These are phyloP conservation scores for Tetragonia tetragonoides DNA, from an alignment of 148 eudicot genomes.

Conservation along the genomic window DNA sequence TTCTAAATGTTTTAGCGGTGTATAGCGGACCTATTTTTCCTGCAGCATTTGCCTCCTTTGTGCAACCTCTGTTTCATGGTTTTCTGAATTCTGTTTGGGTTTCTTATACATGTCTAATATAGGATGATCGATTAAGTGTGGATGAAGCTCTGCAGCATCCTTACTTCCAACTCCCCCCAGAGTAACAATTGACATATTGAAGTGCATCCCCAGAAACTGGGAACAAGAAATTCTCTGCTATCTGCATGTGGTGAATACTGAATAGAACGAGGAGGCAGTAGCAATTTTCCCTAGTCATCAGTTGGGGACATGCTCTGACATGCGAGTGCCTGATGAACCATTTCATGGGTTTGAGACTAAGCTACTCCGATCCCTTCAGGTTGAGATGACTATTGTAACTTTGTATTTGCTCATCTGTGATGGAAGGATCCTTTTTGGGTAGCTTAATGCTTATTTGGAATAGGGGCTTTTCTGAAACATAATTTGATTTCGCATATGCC, in stretches of 20 bases:
- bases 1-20: background rate
- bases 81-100: background rate
- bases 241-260: constrained; percentile 2
- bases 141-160: constrained; percentile 91
- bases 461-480: too few species aligned
- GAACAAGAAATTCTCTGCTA: background rate
- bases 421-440: background rate
- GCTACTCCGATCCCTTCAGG: background rate
- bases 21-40: background rate
- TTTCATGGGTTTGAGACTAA: background rate
- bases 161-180: constrained; percentile 46
- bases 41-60: background rate
- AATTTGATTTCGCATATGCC: too few species aligned
- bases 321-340: background rate
- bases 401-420: background rate
- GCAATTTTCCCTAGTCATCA: background rate
- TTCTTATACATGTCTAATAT: constrained; percentile 17
- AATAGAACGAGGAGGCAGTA: background rate
- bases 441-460: background rate
- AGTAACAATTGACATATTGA: background rate
- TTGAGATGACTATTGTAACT: background rate
- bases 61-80: background rate
- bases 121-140: constrained; percentile 83
- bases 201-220: constrained; percentile 2
- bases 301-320: background rate